phyloP scores from a whole-genome alignment of 345 rosid genomes.

The Corchorus capsularis region DNA sequence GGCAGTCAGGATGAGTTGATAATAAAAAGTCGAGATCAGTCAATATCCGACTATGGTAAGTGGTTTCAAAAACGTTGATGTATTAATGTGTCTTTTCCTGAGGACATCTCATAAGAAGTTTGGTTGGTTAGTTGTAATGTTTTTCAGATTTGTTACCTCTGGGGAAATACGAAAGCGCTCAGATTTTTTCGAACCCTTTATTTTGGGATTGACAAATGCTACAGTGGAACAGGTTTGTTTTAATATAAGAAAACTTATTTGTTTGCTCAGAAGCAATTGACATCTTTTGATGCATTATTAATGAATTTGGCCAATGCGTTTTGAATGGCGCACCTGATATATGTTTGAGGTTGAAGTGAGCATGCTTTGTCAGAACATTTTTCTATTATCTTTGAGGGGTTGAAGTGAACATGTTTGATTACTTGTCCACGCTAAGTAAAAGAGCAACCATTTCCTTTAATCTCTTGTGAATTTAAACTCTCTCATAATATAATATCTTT shows the following conservation, averaged over 20 bases:
- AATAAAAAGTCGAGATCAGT: slow-evolving; percentile 83
- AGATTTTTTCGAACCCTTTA: slow-evolving; percentile 89
- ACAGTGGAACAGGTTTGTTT: slow-evolving; percentile 91
- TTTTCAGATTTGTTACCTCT: slow-evolving; percentile 97
- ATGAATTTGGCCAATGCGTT: background rate
- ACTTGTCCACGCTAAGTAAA: background rate
- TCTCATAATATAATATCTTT: slow-evolving; percentile 21
- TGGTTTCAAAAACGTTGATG: slow-evolving; percentile 18
- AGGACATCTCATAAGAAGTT: slow-evolving; percentile 40
- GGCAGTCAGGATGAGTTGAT: slow-evolving; percentile 80
- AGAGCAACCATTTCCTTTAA: background rate
- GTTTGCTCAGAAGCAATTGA: background rate
- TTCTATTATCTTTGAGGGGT: background rate
- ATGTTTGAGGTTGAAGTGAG: background rate
- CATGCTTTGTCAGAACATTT: background rate
- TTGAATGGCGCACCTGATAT: background rate
- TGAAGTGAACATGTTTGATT: background rate
- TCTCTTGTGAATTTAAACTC: background rate
- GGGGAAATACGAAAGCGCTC: slow-evolving; percentile 89
- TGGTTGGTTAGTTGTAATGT: slow-evolving; percentile 90
- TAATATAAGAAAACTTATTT: background rate
- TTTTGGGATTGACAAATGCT: slow-evolving; percentile 76
- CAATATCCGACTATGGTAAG: slow-evolving; percentile 92
- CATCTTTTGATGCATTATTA: slow-evolving; percentile 14
- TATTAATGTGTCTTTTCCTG: slow-evolving; percentile 15